Evolutionary conservation across 2,329 filamentous ascomycete species (phyloP), one percentile per base, ranked within the genome.

Genomic region (Dendrostoma leiphaemia): DNA sequence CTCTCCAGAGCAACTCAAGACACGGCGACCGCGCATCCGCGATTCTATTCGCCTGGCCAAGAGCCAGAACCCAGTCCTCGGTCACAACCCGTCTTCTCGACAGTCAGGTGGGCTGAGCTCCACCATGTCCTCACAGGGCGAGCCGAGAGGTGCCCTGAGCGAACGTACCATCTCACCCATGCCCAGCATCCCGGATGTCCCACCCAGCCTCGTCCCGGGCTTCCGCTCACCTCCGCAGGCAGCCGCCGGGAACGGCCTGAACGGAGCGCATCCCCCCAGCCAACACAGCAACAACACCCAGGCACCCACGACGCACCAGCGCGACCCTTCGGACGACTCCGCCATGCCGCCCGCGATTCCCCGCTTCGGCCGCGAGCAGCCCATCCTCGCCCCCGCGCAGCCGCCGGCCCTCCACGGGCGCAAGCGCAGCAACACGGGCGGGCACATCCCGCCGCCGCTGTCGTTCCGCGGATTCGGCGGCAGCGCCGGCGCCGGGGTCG

Each of bases 11-110:
- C 75, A 69, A 29, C 62, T 69, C 28, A 82, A 78, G 65, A 58
- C 75, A 2, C 79, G 80, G 67, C 47, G 68, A 60, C 73, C 65
- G 6, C 80, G 79, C 4, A 93, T 96, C 60, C 85, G 91, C 45
- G 92, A 97, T 71, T 96, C 92, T 0, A 95, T 97, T 58, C 85
- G 90, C 44, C 78, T 97, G 21, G 91, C 92, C 12, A 97, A 97
- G 72, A 84, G 87, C 43, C 87, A 83, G 61, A 74, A 58, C 46
- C 48, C 48, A 5, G 15, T 44, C 13, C 28, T 35, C n/a, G 28
- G 28, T 12, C 13, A 31, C 48, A 40, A 47, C 45, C 74, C 45
- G 75, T 77, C 59, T 61, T 37, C 53, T 56, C 61, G 62, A 71
- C 54, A 64, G 67, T 31, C 40, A 17, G 47, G 34, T 37, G 54